phyloP scores from a whole-genome alignment of 2,329 filamentous ascomycete species.

The Cladosporium sp. region DNA sequence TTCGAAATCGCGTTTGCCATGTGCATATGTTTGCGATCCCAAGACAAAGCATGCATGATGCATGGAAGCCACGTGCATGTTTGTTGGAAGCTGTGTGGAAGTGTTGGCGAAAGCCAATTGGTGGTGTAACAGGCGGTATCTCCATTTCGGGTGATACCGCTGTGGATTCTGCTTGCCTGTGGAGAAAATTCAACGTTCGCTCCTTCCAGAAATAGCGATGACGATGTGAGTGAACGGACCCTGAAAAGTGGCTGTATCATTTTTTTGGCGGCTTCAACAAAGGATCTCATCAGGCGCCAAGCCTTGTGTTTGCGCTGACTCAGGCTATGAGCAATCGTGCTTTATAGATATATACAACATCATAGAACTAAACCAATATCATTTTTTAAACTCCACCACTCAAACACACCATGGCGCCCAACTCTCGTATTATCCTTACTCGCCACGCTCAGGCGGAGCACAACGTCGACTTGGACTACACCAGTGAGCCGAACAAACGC shows the following conservation, averaged over 20 bases:
- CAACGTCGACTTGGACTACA: constrained; percentile 36
- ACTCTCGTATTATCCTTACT: constrained; percentile 35
- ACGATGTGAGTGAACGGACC: not conserved
- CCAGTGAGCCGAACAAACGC: constrained; percentile 26
- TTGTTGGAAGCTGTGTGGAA: too few relatives aligned
- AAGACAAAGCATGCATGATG: not conserved
- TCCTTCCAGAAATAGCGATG: not conserved
- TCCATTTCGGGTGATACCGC: not conserved
- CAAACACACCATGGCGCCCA: constrained; percentile 32
- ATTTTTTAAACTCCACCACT: not conserved
- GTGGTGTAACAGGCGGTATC: not conserved
- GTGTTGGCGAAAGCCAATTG: not conserved
- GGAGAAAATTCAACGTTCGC: not conserved
- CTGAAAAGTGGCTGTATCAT: not conserved
- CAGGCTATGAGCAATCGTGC: constrained; percentile 10
- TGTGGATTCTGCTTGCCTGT: not conserved
- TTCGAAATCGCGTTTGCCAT: too few relatives aligned
- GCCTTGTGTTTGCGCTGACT: not conserved
- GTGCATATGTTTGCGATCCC: not conserved
- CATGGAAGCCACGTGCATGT: not conserved
- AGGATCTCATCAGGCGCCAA: not conserved
- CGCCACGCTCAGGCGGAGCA: constrained; percentile 36
- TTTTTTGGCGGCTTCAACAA: constrained; percentile 7
- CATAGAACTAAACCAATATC: not conserved
- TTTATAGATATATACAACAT: not conserved